These are phyloP conservation scores for Metschnikowia amazonensis DNA, from an alignment of 805 yeast genomes.

Conservation along the genomic window DNA sequence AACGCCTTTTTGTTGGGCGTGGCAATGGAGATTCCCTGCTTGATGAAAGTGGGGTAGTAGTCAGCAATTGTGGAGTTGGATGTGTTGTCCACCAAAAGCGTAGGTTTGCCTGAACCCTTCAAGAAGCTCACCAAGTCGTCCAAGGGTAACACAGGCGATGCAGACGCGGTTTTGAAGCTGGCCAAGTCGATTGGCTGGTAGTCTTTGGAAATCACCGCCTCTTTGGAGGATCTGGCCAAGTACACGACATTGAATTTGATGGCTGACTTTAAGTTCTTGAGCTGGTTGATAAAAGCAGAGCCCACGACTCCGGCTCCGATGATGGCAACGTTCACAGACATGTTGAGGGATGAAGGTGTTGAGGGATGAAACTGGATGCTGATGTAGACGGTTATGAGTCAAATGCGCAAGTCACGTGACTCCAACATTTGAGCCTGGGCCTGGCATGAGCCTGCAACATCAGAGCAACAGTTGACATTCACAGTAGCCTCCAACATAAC, in stretches of 20 bases:
- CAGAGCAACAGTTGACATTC: no score
- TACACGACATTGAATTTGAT: slow-evolving; percentile 74
- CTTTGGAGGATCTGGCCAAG: slow-evolving; percentile 66
- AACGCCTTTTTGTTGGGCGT: slow-evolving; percentile 99
- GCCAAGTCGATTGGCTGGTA: slow-evolving; percentile 67
- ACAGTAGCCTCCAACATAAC: no score
- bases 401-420: background rate
- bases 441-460: no score
- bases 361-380: no score
- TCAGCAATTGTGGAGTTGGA: slow-evolving; percentile 76
- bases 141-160: slow-evolving; percentile 49
- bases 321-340: slow-evolving; percentile 43
- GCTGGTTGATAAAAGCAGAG: slow-evolving; percentile 81
- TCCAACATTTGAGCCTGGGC: no score
- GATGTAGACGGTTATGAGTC: background rate
- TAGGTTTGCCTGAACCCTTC: slow-evolving; percentile 64
- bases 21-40: slow-evolving; percentile 84
- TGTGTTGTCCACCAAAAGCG: slow-evolving; percentile 90
- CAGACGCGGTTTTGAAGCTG: slow-evolving; percentile 48
- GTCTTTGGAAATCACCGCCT: slow-evolving; percentile 64
- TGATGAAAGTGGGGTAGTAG: slow-evolving; percentile 69
- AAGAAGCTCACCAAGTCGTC: slow-evolving; percentile 61
- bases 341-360: slow-evolving; percentile 16
- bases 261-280: slow-evolving; percentile 55
- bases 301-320: slow-evolving; percentile 93